A percentile compares a stretch with the other conserved stretches of the same genome.
phyloP scores from a whole-genome alignment of 202 grass and related monocot genomes.

The Cymbopogon flexuosus region DNA sequence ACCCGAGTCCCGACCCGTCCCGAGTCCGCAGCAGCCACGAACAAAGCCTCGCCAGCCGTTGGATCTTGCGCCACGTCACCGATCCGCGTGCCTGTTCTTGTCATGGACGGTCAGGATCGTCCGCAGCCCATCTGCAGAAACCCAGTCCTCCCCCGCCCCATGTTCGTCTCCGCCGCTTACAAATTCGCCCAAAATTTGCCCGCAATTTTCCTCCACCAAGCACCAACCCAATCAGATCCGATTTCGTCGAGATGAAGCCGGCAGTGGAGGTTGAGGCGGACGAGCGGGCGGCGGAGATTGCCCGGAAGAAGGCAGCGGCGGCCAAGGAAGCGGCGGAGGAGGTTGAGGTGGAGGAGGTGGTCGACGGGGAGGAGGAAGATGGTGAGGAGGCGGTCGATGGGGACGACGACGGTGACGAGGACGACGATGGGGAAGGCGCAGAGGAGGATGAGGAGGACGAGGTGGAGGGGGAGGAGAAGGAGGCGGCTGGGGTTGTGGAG shows the following conservation, averaged over 20 bases:
- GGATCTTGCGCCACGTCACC: conserved; percentile 37
- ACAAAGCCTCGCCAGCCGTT: conserved; percentile 8
- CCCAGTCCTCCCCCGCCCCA: conserved; percentile 26
- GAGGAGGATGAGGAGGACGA: conserved; percentile 21
- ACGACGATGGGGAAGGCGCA: background rate
- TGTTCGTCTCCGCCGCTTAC: conserved; percentile 47
- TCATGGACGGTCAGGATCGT: conserved; percentile 28
- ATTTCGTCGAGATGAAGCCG: conserved; percentile 42
- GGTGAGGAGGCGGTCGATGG: conserved; percentile 32
- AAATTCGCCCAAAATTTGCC: conserved; percentile 49
- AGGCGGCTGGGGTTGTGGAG: conserved; percentile 17
- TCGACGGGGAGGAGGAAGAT: conserved; percentile 22
- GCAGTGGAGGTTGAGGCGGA: conserved; percentile 31
- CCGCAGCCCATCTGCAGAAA: background rate
- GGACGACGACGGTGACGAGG: conserved; percentile 31
- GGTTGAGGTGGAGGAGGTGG: background rate
- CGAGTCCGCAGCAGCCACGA: background rate
- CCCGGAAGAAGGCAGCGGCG: conserved; percentile 36
- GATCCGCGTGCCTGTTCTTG: conserved; percentile 55
- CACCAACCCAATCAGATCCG: background rate
- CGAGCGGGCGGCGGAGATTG: conserved; percentile 35
- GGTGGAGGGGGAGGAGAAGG: conserved; percentile 30
- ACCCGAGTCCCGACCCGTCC: too few species aligned
- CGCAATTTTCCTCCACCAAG: background rate
- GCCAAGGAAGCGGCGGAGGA: conserved; percentile 12